phyloP scores from a whole-genome alignment of 257 asterid species.

The Ligustrum vulgare region DNA sequence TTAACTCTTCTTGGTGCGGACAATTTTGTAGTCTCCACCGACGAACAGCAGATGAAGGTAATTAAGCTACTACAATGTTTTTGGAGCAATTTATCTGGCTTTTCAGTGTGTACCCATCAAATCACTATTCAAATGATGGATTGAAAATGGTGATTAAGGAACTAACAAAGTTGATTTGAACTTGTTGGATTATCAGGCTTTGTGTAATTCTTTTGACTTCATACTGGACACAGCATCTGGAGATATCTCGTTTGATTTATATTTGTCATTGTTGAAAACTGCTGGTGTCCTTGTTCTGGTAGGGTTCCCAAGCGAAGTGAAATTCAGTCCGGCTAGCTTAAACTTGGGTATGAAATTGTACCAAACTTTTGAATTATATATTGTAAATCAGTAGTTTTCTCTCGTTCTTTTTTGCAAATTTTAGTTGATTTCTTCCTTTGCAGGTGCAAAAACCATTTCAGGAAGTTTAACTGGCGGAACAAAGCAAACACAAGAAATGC shows the following conservation, averaged over 20 bases:
- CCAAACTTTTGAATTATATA: background rate
- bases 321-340: constrained; percentile 51
- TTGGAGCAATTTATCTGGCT: constrained; percentile 5
- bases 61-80: background rate
- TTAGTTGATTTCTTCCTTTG: background rate
- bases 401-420: background rate
- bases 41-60: constrained; percentile 72
- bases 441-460: constrained; percentile 58
- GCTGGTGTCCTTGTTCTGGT: constrained; percentile 72
- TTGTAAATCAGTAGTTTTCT: background rate
- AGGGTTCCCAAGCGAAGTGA: constrained; percentile 82
- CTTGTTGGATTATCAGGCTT: constrained; percentile 45
- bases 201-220: constrained; percentile 66
- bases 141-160: background rate
- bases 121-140: background rate
- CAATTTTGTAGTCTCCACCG: constrained; percentile 71
- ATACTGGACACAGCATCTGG: constrained; percentile 78
- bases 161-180: background rate
- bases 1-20: constrained; percentile 76
- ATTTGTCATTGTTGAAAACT: constrained; percentile 64
- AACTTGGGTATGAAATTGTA: constrained; percentile 40
- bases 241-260: constrained; percentile 60
- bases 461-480: constrained; percentile 90
- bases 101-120: background rate
- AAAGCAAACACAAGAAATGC: constrained; percentile 74